Evolutionary conservation across 768 basidiomycete species (phyloP), one percentile per base, ranked within the genome.

Genomic region (Kwoniella europaea): DNA sequence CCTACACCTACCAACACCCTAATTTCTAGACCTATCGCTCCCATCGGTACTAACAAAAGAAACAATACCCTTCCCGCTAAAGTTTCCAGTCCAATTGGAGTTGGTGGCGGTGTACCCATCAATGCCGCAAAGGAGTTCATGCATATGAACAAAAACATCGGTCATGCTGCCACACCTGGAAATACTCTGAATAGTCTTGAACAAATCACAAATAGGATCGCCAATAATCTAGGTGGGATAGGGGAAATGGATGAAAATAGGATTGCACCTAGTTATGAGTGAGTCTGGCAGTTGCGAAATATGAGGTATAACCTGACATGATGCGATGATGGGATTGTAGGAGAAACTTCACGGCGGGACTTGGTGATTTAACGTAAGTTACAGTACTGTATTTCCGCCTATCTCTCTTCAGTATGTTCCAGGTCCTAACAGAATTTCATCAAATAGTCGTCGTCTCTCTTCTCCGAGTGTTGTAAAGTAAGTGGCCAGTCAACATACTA

Each of bases 251-350:
- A 35, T 12, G 59, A 43, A 5, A 61, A 61, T 61, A 61, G 41
- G 42, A 61, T 61, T n/a, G 59, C 59, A 42, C 59, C 59, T 7
- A 61, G 22, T 43, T 61, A 61, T 7, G 59, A 61, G 59, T 58
- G 57, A 27, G 57, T 35, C 13, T 13, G 0, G 10, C 55, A 35
- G 35, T 46, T 16, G 10, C 44, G 10, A 46, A 46, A 12, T 46
- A 10, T 46, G 44, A 16, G 44, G 12, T 46, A 6, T 6, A 46
- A 46, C 2, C 46, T 50, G 46, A 50, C 4, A 50, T 50, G 12
- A 16, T 16, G 15, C 29, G 2, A 3, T 16, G 57, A 7, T 41
- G 9, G 20, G 57, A 29, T 41, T 24, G 12, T 3, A 58, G 57
- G 15, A 42, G 59, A 15, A 61, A 44, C 16, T 61, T 61, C 42